Percentiles rank a stretch among this genome's conserved stretches.
phyloP scores from a whole-genome alignment of 2,329 filamentous ascomycete species.

The Parascedosporium putredinis region DNA sequence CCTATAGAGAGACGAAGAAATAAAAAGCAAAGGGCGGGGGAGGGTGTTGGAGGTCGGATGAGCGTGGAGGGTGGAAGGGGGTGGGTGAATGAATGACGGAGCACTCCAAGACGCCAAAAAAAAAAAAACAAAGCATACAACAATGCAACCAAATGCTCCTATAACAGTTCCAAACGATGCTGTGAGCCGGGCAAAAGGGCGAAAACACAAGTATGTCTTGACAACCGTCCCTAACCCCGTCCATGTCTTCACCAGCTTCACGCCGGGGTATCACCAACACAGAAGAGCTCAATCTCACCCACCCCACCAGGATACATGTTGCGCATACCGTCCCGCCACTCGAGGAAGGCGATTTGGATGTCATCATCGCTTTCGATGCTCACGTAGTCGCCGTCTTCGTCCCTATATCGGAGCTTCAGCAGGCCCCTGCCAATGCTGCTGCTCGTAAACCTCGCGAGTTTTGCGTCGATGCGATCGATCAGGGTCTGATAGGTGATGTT shows the following conservation, averaged over 20 bases:
- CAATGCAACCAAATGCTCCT: slow-evolving; percentile 3
- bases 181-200: neutral
- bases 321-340: slow-evolving; percentile 67
- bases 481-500: slow-evolving; percentile 92
- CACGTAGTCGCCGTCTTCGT: slow-evolving; percentile 87
- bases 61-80: no score
- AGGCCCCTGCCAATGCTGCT: slow-evolving; percentile 74
- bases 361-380: slow-evolving; percentile 94
- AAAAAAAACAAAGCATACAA: no score
- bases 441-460: slow-evolving; percentile 75
- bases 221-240: neutral
- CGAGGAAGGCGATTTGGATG: slow-evolving; percentile 88
- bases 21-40: neutral
- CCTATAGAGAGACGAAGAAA: neutral
- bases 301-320: slow-evolving; percentile 56
- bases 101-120: slow-evolving; percentile 4
- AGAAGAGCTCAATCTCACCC: slow-evolving; percentile 85
- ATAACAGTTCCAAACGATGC: neutral
- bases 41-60: neutral
- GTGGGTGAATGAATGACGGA: neutral
- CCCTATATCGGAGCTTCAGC: slow-evolving; percentile 79
- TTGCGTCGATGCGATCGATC: slow-evolving; percentile 91
- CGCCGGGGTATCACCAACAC: slow-evolving; percentile 41
- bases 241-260: neutral
- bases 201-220: no score